Evolutionary conservation across 352 stramenopile genomes (phyloP).

Genomic region (Phytophthora chlamydospora): DNA sequence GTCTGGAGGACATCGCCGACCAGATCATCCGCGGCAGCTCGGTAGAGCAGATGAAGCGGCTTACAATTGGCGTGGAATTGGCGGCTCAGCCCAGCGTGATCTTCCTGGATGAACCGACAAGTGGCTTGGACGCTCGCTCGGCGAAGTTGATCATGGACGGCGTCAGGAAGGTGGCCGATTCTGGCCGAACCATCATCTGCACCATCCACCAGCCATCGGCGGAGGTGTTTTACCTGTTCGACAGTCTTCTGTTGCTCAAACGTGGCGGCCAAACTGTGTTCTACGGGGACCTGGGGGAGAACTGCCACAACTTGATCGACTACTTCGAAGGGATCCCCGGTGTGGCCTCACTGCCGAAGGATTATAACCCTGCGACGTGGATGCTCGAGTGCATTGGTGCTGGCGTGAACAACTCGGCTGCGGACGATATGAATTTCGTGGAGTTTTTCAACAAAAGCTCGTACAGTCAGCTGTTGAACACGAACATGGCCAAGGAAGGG

Average conservation of each 20-base stretch:
- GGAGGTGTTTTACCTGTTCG: slow-evolving; percentile 83
- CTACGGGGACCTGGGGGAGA: slow-evolving; percentile 41
- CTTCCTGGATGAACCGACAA: slow-evolving; percentile 22
- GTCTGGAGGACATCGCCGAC: slow-evolving; percentile 36
- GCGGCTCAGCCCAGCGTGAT: slow-evolving; percentile 29
- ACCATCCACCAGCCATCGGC: slow-evolving; percentile 90
- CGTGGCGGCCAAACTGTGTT: slow-evolving; percentile 43
- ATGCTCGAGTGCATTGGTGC: slow-evolving; percentile 53
- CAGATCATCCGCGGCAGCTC: slow-evolving; percentile 40
- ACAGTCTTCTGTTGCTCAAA: slow-evolving; percentile 75
- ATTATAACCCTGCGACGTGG: slow-evolving; percentile 34
- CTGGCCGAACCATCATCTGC: slow-evolving; percentile 55
- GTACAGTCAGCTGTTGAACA: too few relatives aligned
- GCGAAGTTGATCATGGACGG: slow-evolving; percentile 24
- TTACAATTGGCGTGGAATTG: slow-evolving; percentile 82
- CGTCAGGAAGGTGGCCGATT: slow-evolving; percentile 25
- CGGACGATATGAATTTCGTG: too few relatives aligned
- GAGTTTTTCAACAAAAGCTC: too few relatives aligned
- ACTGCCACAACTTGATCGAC: slow-evolving; percentile 28
- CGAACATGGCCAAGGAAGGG: too few relatives aligned
- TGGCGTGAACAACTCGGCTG: too few relatives aligned
- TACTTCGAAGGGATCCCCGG: slow-evolving; percentile 44
- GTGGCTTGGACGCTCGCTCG: slow-evolving; percentile 13
- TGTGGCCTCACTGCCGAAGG: slow-evolving; percentile 14
- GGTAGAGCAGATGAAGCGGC: slow-evolving; percentile 27